A percentile compares a stretch with the other conserved stretches of the same genome.
phyloP scores from a whole-genome alignment of 1,284 basidiomycete genomes.

The Neonothopanus nambi region DNA sequence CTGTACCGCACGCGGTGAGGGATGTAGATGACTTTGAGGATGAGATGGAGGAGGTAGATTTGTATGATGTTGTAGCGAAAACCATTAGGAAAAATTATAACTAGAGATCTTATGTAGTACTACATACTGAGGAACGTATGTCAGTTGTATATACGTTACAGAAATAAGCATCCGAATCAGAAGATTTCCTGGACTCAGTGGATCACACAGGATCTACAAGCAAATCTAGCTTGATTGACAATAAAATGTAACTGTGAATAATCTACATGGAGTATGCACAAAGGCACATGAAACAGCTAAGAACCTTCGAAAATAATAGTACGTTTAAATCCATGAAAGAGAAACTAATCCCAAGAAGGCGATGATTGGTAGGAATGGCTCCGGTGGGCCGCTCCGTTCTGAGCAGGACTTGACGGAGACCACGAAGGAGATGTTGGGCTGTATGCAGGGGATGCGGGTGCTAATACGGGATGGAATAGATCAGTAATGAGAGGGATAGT shows the following conservation, averaged over 20 bases:
- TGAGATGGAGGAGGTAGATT: slow-evolving; percentile 12
- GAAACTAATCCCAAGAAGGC: slow-evolving; percentile 28
- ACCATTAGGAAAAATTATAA: slow-evolving; percentile 12
- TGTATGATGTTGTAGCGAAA: slow-evolving; percentile 18
- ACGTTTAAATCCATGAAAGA: background rate
- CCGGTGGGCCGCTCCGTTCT: slow-evolving; percentile 40
- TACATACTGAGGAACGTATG: too few relatives aligned
- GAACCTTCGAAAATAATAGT: background rate
- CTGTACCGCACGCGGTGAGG: background rate
- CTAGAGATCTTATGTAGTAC: too few relatives aligned
- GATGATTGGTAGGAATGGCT: slow-evolving; percentile 28
- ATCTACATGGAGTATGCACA: slow-evolving; percentile 1
- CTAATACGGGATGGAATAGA: slow-evolving; percentile 36
- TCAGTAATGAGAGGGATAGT: slow-evolving; percentile 16
- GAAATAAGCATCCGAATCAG: too few relatives aligned
- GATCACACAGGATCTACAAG: too few relatives aligned
- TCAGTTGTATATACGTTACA: too few relatives aligned
- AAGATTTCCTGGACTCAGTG: too few relatives aligned
- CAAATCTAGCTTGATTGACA: too few relatives aligned
- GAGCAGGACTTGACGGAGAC: slow-evolving; percentile 80
- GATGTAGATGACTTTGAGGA: slow-evolving; percentile 3
- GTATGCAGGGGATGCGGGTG: slow-evolving; percentile 82
- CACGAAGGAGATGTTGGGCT: slow-evolving; percentile 80
- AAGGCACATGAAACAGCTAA: too few relatives aligned
- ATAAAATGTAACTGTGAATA: too few relatives aligned